Base-by-base conservation (phyloP, 2,329 filamentous ascomycete genomes). In the Diaporthe ampelina region DNA sequence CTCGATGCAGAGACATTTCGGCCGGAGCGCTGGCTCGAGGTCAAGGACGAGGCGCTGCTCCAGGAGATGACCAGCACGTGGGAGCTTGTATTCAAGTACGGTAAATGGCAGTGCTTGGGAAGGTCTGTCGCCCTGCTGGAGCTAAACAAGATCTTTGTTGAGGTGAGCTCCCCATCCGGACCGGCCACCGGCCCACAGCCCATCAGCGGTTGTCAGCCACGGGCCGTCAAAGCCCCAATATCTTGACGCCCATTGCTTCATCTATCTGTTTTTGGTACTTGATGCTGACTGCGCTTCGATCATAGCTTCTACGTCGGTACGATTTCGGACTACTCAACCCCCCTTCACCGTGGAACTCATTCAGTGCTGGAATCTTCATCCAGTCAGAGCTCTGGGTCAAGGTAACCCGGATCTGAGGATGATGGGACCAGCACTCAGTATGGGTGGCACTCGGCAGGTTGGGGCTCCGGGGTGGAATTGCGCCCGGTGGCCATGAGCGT, bases 21-120 rank as follows among this genome's bases (percentile, higher is more conserved):
- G 29, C 88, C 88, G 0, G 87, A 87, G 68, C 82, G 88, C 57
- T 90, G 87, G 86, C 76, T 90, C 15, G 81, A 86, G 72, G 81
- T 79, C 13, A 80, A 81, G 15, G 77, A 78, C 1, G 79, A 80
- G 1, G 81, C 82, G 54, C 78, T 81, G 69, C 78, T 81, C 21
- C 79, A 80, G 21, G 61, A 57, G 4, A 87, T 86, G 81, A 80
- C 82, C 37, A 78, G 79, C 50, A 84, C 82, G 1, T 78, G 84
- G 67, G 86, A 87, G 63, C 78, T 86, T 19, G 80, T 86, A 0
- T 88, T 88, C 78, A 84, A 84, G 21, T 80, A 81, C 40, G 86
- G 86, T 6, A 82, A 81, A 61, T 85, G 81, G 74, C 79, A 82
- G 77, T 88, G 87, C 75, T 77, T 88, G n/a, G 87, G 87, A 7